These are phyloP conservation scores for Hordeum vulgare DNA, from an alignment of 176 grass and related monocot genomes.

Conservation along the genomic window DNA sequence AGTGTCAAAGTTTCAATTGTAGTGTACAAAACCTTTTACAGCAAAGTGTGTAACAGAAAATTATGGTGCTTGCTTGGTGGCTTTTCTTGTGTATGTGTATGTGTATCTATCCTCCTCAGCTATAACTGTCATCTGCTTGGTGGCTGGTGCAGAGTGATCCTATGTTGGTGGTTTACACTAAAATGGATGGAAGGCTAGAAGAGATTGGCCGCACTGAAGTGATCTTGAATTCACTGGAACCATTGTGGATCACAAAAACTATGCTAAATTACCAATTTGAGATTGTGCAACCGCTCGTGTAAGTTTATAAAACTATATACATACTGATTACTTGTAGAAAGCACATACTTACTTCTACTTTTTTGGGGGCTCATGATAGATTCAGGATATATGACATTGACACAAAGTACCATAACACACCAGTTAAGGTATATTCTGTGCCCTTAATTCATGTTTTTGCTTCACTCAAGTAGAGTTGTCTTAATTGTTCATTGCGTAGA, in stretches of 20 bases:
- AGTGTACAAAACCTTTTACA: neutral
- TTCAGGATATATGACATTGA: conserved; percentile 85
- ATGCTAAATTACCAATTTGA: conserved; percentile 91
- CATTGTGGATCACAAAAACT: conserved; percentile 84
- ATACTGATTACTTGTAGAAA: neutral
- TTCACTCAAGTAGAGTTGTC: neutral
- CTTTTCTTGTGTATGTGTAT: neutral
- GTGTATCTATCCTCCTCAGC: neutral
- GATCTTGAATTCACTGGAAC: conserved; percentile 68
- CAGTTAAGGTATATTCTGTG: conserved; percentile 69
- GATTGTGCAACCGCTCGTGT: conserved; percentile 83
- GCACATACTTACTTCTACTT: conserved; percentile 1
- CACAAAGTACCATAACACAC: conserved; percentile 72
- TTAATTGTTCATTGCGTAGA: neutral
- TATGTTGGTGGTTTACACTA: conserved; percentile 69
- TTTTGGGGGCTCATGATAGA: conserved; percentile 28
- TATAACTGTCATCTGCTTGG: conserved; percentile 11
- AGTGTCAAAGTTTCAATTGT: neutral
- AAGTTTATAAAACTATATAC: conserved; percentile 30
- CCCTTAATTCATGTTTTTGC: neutral
- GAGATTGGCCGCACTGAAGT: conserved; percentile 97
- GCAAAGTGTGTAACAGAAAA: neutral
- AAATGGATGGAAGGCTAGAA: conserved; percentile 62
- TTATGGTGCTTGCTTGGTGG: neutral
- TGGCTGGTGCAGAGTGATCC: conserved; percentile 92